Percentiles rank a stretch among this genome's conserved stretches.
Conservation (phyloP, 805 yeast species). For the Blastobotrys attinorum region DNA sequence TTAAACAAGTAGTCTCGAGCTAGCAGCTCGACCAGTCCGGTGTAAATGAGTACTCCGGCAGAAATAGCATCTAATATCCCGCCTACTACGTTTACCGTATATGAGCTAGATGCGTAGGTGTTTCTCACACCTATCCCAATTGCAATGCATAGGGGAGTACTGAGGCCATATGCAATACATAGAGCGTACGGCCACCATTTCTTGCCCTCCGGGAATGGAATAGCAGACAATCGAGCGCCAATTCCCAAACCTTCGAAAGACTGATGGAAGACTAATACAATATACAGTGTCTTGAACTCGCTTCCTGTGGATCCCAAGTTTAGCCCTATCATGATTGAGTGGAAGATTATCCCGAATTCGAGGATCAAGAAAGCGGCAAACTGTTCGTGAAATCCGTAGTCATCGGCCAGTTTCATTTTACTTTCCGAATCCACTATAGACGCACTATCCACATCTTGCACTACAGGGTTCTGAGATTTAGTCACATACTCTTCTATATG, state of each 20-base stretch:
- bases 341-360: slow-evolving; percentile 69
- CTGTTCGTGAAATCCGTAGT: slow-evolving; percentile 24
- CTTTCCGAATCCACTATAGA: slow-evolving; percentile 18
- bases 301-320: slow-evolving; percentile 57
- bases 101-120: slow-evolving; percentile 47
- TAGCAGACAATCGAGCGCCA: slow-evolving; percentile 59
- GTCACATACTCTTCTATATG: slow-evolving; percentile 17
- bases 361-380: slow-evolving; percentile 45
- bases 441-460: neutral
- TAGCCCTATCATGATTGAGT: slow-evolving; percentile 67
- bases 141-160: slow-evolving; percentile 65
- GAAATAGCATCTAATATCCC: slow-evolving; percentile 67
- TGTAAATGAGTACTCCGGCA: slow-evolving; percentile 63
- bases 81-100: slow-evolving; percentile 45
- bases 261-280: slow-evolving; percentile 67
- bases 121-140: slow-evolving; percentile 65
- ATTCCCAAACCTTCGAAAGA: slow-evolving; percentile 74
- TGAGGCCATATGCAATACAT: slow-evolving; percentile 44
- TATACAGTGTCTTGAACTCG: slow-evolving; percentile 54
- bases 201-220: slow-evolving; percentile 43
- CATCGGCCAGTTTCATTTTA: neutral
- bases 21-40: slow-evolving; percentile 66
- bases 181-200: slow-evolving; percentile 46
- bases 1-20: slow-evolving; percentile 62
- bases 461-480: slow-evolving; percentile 16